Evolutionary conservation across 345 rosid genomes (phyloP).

Genomic region (Gynandropsis gynandra): DNA sequence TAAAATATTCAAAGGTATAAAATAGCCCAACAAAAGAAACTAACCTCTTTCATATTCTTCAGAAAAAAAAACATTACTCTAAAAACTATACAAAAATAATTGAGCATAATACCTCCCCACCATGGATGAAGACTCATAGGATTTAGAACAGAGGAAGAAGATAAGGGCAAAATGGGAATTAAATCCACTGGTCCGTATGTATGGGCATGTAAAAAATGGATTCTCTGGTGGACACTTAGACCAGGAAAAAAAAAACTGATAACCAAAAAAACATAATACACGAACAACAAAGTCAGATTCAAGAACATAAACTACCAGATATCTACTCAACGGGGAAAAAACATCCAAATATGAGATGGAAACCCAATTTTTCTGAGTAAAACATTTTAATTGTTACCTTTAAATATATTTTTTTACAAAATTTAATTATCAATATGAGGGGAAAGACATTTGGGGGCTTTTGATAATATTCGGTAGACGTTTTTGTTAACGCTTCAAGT

Average conservation of each 20-base stretch:
- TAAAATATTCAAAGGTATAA: slow-evolving; percentile 22
- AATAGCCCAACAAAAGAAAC: slow-evolving; percentile 29
- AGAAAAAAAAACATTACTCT: slow-evolving; percentile 18
- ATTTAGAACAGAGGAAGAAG: slow-evolving; percentile 23
- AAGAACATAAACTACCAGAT: too few relatives aligned
- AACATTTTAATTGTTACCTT: slow-evolving; percentile 13
- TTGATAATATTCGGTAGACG: slow-evolving; percentile 12
- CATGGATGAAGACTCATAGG: neutral
- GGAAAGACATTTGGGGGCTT: slow-evolving; percentile 17
- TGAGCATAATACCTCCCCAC: neutral
- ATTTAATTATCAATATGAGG: slow-evolving; percentile 12
- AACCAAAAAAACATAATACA: slow-evolving; percentile 2
- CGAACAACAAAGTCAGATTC: neutral
- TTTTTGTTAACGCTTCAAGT: slow-evolving; percentile 30
- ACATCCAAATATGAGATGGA: slow-evolving; percentile 3
- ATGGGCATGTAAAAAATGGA: slow-evolving; percentile 6
- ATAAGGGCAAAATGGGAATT: slow-evolving; percentile 39
- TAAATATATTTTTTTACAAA: neutral
- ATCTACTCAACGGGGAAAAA: neutral
- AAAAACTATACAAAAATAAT: neutral
- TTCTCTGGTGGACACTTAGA: too few relatives aligned
- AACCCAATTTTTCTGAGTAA: neutral
- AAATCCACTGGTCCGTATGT: slow-evolving; percentile 24
- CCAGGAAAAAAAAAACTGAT: too few relatives aligned
- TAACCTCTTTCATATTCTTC: slow-evolving; percentile 24